Evolutionary conservation across 2,329 filamentous ascomycete genomes (phyloP), one percentile per base, ranked within the genome.

Genomic region (Aspergillus proliferans): DNA sequence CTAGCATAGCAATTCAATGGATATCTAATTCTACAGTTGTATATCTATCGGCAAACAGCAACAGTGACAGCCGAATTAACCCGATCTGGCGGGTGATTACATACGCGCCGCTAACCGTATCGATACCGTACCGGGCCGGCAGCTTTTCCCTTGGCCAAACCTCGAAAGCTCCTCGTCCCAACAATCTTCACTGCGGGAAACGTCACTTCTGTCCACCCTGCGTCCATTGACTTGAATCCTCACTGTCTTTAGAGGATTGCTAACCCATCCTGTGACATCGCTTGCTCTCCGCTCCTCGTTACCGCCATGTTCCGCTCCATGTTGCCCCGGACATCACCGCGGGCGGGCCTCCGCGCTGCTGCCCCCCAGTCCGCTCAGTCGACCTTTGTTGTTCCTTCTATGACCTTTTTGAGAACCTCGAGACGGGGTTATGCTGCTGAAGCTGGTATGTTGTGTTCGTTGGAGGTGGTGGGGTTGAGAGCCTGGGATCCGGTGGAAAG

Each of bases 401-500:
- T 79, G 57, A 72, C 72, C 64, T 70, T 76, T 54, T 71, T 79
- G 63, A 70, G 72, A 55, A 68, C 71, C 58, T 71, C 74, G 72
- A 75, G 76, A 71, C 78, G 78, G 70, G 75, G 74, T 54, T 80
- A 77, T 64, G 79, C 80, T 44, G 78, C 75, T 57, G 73, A 79
- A 61, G 68, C 79, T 47, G 68, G 69, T 71, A 58, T 52, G 66
- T 64, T 26, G 26, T 15, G 39, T 24, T 15, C 12, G 24, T 38
- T 6, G 9, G 34, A 18, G 30, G 33, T 39, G 30, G 21, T 44
- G 40, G 34, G 41, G 28, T 8, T 33, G n/a, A 7, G 19, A 36
- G 33, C 26, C 18, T 41, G 12, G 18, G 19, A 46, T 36, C 48
- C 55, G 52, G 38, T 45, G 51, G 55, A 59, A 55, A 46, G 59